Evolutionary conservation across 2,329 filamentous ascomycete genomes (phyloP).

Genomic region (Monosporascus sp.): DNA sequence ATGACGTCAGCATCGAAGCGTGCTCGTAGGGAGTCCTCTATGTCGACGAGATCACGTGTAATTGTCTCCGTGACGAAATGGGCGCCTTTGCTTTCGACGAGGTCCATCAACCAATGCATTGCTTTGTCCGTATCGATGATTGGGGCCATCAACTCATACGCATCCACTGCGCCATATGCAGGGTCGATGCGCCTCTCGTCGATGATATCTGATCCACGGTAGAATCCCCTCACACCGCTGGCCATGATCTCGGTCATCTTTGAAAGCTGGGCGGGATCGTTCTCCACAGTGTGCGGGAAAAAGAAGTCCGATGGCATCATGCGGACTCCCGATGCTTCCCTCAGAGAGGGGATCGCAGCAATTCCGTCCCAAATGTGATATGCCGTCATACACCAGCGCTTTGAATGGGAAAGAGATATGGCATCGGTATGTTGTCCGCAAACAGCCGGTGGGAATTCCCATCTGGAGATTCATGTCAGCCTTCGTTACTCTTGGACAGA

Average conservation of each 20-base stretch:
- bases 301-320: slow-evolving; percentile 35
- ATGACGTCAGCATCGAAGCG: slow-evolving; percentile 35
- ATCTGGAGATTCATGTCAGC: slow-evolving; percentile 11
- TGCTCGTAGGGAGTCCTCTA: slow-evolving; percentile 27
- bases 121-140: slow-evolving; percentile 40
- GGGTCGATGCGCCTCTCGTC: slow-evolving; percentile 28
- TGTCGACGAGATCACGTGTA: slow-evolving; percentile 27
- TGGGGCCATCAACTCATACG: slow-evolving; percentile 38
- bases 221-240: slow-evolving; percentile 33
- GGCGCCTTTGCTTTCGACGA: slow-evolving; percentile 36
- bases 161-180: slow-evolving; percentile 32
- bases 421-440: slow-evolving; percentile 37
- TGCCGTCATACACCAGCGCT: slow-evolving; percentile 35
- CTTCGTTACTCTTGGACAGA: background rate
- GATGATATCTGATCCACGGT: slow-evolving; percentile 28
- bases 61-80: slow-evolving; percentile 32
- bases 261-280: slow-evolving; percentile 24
- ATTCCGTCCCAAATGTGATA: slow-evolving; percentile 36
- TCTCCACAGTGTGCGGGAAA: slow-evolving; percentile 29
- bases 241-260: slow-evolving; percentile 36
- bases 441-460: slow-evolving; percentile 40
- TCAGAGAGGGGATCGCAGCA: slow-evolving; percentile 26
- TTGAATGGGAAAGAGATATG: slow-evolving; percentile 33
- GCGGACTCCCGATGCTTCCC: slow-evolving; percentile 28
- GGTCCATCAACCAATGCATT: slow-evolving; percentile 35